A percentile compares a stretch with the other conserved stretches of the same genome.
Conservation (phyloP, 257 asterid species). For the Ehretia macrophylla region DNA sequence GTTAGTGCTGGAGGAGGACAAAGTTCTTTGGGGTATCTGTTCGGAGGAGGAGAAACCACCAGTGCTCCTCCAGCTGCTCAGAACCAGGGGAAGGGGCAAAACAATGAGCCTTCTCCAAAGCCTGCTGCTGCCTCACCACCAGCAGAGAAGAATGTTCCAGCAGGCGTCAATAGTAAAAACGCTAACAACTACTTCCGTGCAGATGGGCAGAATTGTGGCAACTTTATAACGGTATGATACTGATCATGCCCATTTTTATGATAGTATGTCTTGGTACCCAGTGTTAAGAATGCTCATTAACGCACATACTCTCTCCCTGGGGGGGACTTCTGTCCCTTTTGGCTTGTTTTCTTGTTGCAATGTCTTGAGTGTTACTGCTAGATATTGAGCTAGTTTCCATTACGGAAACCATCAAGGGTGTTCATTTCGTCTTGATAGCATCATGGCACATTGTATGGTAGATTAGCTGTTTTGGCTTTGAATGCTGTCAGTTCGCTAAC, state of each 20-base stretch:
- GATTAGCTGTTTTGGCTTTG: too few species aligned
- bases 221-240: slow-evolving; percentile 51
- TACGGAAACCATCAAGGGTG: too few species aligned
- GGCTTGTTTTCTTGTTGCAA: too few species aligned
- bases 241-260: neutral
- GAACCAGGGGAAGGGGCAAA: slow-evolving; percentile 24
- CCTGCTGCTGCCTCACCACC: slow-evolving; percentile 25
- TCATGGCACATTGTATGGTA: too few species aligned
- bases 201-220: slow-evolving; percentile 83
- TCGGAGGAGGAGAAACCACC: slow-evolving; percentile 53
- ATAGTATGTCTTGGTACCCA: neutral
- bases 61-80: slow-evolving; percentile 25
- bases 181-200: slow-evolving; percentile 60
- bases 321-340: too few species aligned
- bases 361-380: too few species aligned
- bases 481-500: too few species aligned
- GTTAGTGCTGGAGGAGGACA: slow-evolving; percentile 85
- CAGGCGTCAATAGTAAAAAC: slow-evolving; percentile 32
- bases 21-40: slow-evolving; percentile 84
- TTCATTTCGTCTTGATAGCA: too few species aligned
- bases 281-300: neutral
- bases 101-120: slow-evolving; percentile 25
- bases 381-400: too few species aligned
- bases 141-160: slow-evolving; percentile 38
- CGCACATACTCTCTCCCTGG: neutral